Base-by-base conservation (phyloP, 192 early-diverging fungal species). In the Entophlyctis luteolus region DNA sequence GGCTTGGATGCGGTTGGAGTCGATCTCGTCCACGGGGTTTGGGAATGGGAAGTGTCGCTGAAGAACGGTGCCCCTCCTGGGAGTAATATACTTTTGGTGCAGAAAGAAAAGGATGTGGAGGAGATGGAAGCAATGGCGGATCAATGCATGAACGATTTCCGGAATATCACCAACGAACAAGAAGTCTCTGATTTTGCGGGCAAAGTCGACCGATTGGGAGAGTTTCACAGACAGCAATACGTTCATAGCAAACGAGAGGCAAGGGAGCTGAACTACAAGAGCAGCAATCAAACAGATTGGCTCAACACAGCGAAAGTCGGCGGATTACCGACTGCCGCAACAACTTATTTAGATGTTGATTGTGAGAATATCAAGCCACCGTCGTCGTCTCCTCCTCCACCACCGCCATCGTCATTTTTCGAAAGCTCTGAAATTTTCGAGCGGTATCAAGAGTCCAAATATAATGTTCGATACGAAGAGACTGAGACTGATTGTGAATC, bases 211-310 rank as follows among this genome's bases (percentile, higher is more conserved):
- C 4, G 50, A 22, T 37, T 66, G 4, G 63, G 23, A 23, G 47
- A 47, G 47, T 63, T 29, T 63, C 60, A 63, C 23, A n/a, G 60
- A 18, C 36, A 49, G 31, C 46, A 42, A 42, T 42, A 12, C 39
- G n/a, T 8, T 42, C 39, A 42, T 12, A 12, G 39, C 39, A 42
- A 42, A n/a, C 8, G n/a, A 42, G 10, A 12, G n/a, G n/a, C 8
- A 42, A 42, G n/a, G 39, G 39, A 42, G n/a, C 8, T 8, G 8
- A n/a, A 12, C n/a, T 42, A n/a, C 39, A 42, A 42, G n/a, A 42
- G 8, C 10, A 42, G 39, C 8, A 25, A 56, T 20, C 25, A 56
- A 32, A 56, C 10, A 4, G 28, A 33, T 32, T 4, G 6, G 33
- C 18, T 23, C 23, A 34, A 33, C 20, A 14, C 55, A 32, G 55